Percentiles rank a stretch among this genome's conserved stretches.
phyloP scores from a whole-genome alignment of 495 filamentous ascomycete genomes.

The Daldinia bambusicola region DNA sequence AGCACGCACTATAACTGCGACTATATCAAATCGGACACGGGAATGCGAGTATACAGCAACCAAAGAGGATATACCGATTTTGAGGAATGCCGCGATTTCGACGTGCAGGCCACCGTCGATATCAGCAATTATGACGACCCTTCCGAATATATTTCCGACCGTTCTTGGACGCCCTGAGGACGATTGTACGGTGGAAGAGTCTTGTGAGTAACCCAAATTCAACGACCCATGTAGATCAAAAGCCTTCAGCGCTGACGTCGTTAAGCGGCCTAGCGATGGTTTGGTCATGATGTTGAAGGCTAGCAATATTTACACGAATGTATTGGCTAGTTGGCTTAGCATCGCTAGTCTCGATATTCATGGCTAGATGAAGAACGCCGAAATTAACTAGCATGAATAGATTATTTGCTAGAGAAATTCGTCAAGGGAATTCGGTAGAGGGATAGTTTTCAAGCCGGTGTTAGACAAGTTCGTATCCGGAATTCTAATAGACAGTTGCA shows the following conservation, averaged over 20 bases:
- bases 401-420: not conserved
- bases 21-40: not conserved
- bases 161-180: not conserved
- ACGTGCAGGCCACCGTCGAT: not conserved
- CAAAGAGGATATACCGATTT: conserved; percentile 1
- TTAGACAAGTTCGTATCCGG: not conserved
- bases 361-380: not conserved
- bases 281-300: not conserved
- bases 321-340: not conserved
- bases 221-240: not conserved
- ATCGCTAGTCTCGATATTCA: not conserved
- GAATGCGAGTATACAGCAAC: conserved; percentile 15
- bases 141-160: not conserved
- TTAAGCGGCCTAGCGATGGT: not conserved
- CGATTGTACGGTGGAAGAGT: too few relatives aligned
- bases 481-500: not conserved
- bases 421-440: not conserved
- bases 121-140: conserved; percentile 3
- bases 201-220: not conserved
- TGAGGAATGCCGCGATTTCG: conserved; percentile 1
- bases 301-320: not conserved
- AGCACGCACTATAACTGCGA: conserved; percentile 14
- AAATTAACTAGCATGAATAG: not conserved
- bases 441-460: not conserved
- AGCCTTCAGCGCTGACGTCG: not conserved